A percentile compares a stretch with the other conserved stretches of the same genome.
phyloP scores from a whole-genome alignment of 768 basidiomycete species.

The Boletus tomentosulus region DNA sequence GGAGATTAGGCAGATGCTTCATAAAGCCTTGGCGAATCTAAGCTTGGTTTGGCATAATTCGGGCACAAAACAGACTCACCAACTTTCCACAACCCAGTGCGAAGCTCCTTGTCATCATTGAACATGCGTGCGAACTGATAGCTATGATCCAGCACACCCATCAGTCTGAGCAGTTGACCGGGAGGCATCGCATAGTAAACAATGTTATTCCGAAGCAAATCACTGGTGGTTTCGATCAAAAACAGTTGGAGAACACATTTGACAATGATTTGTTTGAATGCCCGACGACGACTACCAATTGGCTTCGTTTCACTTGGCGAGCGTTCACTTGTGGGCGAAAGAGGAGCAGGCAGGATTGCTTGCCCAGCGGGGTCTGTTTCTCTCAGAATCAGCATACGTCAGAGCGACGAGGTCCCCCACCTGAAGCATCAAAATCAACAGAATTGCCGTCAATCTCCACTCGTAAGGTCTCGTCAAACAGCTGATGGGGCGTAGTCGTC shows the following conservation, averaged over 20 bases:
- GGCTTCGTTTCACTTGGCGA: constrained; percentile 44
- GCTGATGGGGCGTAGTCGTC: constrained; percentile 94
- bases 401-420: constrained; percentile 10
- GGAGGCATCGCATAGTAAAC: constrained; percentile 94
- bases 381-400: constrained; percentile 5
- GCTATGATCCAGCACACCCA: constrained; percentile 94
- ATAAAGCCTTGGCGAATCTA: constrained; percentile 75
- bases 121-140: constrained; percentile 97
- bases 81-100: constrained; percentile 99
- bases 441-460: constrained; percentile 67
- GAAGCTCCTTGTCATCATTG: constrained; percentile 96
- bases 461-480: constrained; percentile 91
- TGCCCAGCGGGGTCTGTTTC: constrained; percentile 52
- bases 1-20: constrained; percentile 96
- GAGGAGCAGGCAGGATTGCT: constrained; percentile 80
- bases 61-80: constrained; percentile 52
- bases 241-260: constrained; percentile 98
- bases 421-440: constrained; percentile 51
- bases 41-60: background rate
- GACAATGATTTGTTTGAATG: constrained; percentile 98
- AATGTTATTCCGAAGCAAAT: constrained; percentile 85
- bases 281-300: constrained; percentile 69
- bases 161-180: constrained; percentile 85
- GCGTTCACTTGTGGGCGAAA: constrained; percentile 69
- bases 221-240: constrained; percentile 95